These are phyloP conservation scores for Botrytis paeoniae DNA, from an alignment of 2,329 filamentous ascomycete genomes.

Conservation along the genomic window DNA sequence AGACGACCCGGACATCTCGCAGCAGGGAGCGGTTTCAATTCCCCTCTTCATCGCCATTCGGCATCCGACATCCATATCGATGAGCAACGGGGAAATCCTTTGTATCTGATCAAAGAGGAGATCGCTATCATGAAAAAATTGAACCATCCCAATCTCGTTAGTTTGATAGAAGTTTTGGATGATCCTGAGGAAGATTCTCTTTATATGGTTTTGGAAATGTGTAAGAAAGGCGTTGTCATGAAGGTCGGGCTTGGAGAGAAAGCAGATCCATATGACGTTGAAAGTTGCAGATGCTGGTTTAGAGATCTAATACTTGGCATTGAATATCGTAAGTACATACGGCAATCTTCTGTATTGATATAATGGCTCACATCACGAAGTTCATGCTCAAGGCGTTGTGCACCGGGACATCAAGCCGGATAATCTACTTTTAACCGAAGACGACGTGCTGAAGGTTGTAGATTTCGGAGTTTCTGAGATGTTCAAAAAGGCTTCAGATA, in stretches of 20 bases:
- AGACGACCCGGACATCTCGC: slow-evolving; percentile 48
- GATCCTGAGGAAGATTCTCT: slow-evolving; percentile 93
- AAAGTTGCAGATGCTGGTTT: slow-evolving; percentile 87
- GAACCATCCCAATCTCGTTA: slow-evolving; percentile 90
- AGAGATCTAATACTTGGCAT: slow-evolving; percentile 92
- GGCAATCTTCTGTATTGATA: neutral
- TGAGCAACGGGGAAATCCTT: slow-evolving; percentile 64
- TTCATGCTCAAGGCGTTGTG: slow-evolving; percentile 91
- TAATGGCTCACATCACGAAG: slow-evolving; percentile 43
- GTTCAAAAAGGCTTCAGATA: slow-evolving; percentile 83
- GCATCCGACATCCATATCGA: slow-evolving; percentile 50
- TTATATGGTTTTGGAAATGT: slow-evolving; percentile 99
- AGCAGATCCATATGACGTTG: slow-evolving; percentile 77
- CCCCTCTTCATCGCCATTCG: slow-evolving; percentile 50
- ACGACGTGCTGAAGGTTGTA: slow-evolving; percentile 93
- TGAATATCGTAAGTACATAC: slow-evolving; percentile 69
- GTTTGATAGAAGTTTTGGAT: slow-evolving; percentile 89
- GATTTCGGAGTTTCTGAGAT: slow-evolving; percentile 99
- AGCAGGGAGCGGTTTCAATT: slow-evolving; percentile 45
- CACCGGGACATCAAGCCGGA: slow-evolving; percentile 98
- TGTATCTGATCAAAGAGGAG: slow-evolving; percentile 90
- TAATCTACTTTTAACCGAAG: slow-evolving; percentile 84
- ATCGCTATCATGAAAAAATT: slow-evolving; percentile 99
- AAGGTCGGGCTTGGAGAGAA: slow-evolving; percentile 84
- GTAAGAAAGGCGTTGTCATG: slow-evolving; percentile 97